Evolutionary conservation across 495 filamentous ascomycete genomes (phyloP).

Genomic region (Cryomyces antarcticus): DNA sequence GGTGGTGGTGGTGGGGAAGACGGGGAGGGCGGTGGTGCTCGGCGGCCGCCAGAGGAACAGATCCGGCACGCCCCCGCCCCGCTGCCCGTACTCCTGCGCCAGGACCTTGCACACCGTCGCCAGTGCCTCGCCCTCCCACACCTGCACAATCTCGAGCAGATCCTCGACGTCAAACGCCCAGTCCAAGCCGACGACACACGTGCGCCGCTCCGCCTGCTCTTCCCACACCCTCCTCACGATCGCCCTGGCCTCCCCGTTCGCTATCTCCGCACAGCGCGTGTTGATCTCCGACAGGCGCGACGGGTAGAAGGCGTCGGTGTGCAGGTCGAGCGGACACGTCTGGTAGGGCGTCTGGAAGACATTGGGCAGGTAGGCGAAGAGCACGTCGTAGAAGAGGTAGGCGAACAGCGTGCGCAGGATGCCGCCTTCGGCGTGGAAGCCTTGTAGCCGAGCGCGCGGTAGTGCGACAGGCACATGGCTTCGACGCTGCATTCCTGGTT

Average conservation of each 20-base stretch:
- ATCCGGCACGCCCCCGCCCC: conserved; percentile 81
- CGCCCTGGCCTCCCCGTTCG: conserved; percentile 30
- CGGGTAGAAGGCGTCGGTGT: conserved; percentile 86
- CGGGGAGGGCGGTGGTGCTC: neutral
- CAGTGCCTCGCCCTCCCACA: conserved; percentile 61
- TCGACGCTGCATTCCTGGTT: conserved; percentile 65
- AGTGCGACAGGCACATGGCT: conserved; percentile 77
- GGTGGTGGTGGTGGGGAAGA: too few relatives aligned
- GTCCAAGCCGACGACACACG: conserved; percentile 75
- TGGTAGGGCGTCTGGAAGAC: conserved; percentile 94
- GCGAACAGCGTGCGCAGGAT: conserved; percentile 81
- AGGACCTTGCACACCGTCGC: conserved; percentile 74
- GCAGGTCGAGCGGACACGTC: conserved; percentile 78
- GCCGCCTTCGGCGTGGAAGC: conserved; percentile 80
- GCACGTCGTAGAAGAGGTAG: conserved; percentile 79
- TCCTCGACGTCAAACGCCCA: conserved; percentile 77
- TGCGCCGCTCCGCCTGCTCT: conserved; percentile 41
- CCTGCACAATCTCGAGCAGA: conserved; percentile 58
- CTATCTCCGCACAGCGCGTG: conserved; percentile 61
- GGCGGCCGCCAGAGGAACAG: conserved; percentile 60
- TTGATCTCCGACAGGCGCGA: conserved; percentile 75
- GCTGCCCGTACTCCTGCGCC: conserved; percentile 78
- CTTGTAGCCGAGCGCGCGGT: conserved; percentile 71
- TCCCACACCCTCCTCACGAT: conserved; percentile 48
- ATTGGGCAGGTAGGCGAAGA: conserved; percentile 87